Percentiles rank a stretch among this genome's conserved stretches.
These are phyloP conservation scores for Colletotrichum horii DNA, from an alignment of 2,329 filamentous ascomycete species.

Conservation along the genomic window DNA sequence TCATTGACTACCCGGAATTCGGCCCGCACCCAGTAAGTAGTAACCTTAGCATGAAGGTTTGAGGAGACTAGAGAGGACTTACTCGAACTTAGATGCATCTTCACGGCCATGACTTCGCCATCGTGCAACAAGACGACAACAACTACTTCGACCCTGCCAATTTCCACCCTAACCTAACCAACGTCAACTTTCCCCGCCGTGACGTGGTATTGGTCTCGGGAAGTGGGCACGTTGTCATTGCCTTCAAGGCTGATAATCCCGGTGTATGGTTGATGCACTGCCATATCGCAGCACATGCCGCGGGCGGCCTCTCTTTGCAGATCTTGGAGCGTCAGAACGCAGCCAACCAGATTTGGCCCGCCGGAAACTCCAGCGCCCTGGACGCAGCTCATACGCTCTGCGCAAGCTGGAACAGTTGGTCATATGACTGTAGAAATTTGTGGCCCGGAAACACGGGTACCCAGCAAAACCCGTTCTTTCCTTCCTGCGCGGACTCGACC, in stretches of 20 bases:
- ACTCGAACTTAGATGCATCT: too few relatives aligned
- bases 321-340: rapidly evolving
- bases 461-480: background rate
- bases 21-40: background rate
- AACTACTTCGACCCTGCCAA: rapidly evolving
- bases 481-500: background rate
- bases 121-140: background rate
- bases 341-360: background rate
- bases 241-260: background rate
- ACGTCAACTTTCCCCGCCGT: background rate
- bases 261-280: background rate
- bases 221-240: background rate
- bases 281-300: rapidly evolving
- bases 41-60: too few relatives aligned
- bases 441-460: background rate
- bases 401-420: background rate
- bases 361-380: rapidly evolving
- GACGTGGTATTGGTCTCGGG: rapidly evolving
- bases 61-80: too few relatives aligned
- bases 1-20: background rate
- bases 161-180: rapidly evolving
- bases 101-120: background rate
- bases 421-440: background rate
- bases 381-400: rapidly evolving
- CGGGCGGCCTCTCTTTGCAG: background rate